Evolutionary conservation across 805 yeast species (phyloP), one percentile per base, ranked within the genome.

Genomic region (Clavispora santaluciae): DNA sequence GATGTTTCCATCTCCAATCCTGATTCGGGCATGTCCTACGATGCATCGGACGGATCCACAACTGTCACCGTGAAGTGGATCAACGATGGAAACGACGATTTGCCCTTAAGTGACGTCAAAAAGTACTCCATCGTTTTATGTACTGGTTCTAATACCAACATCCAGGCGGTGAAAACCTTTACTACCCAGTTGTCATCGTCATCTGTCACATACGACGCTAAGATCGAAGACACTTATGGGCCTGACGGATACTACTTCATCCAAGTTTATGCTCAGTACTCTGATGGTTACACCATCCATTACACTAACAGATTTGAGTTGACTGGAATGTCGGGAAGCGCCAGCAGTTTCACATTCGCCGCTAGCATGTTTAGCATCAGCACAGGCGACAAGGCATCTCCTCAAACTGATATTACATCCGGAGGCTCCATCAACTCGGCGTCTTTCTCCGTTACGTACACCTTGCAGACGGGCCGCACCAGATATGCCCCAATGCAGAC

Each of bases 401-500:
- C 68, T 21, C 72, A 68, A 49, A 60, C 67, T 23, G 63, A 79
- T 0, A 53, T 46, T 21, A 58, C 48, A 6, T 51, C 59, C 2
- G 49, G 49, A 6, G 41, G 45, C 6, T 11, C 61, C 10, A 33
- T 61, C 30, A 49, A 64, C 51, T 54, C 70, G 1, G 62, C 59
- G 10, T 81, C 88, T 2, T 83, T 83, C 59, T 57, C 81, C 3
- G 66, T 89, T 6, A 75, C 95, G 2, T 91, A 90, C 64, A 75
- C 86, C 3, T 48, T 53, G 52, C 98, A 91, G 66, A 83, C 93
- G 0, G 96, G 96, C 22, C 61, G 51, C 16, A 78, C 86, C 8
- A 76, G 90, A 53, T 86, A 65, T 61, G 97, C 98, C 1, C 96
- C 97, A 39, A 87, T 89, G 96, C 97, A 90, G 65, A 59, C 71